These are phyloP conservation scores for Trametes villosa DNA, from an alignment of 768 basidiomycete species.

Conservation along the genomic window DNA sequence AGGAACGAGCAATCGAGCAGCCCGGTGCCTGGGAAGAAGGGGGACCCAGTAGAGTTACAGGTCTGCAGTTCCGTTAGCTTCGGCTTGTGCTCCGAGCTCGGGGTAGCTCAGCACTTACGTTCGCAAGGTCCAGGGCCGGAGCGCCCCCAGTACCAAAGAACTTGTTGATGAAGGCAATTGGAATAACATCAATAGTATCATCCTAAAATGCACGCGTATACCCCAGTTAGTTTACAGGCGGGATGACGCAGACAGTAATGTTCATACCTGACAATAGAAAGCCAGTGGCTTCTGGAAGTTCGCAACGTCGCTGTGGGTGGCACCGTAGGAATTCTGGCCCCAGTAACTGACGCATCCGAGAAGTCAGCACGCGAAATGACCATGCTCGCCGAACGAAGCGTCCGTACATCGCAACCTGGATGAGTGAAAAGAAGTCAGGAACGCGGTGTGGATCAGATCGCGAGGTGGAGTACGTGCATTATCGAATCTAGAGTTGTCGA, in stretches of 20 bases:
- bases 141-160: slow-evolving; percentile 67
- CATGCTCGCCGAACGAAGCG: slow-evolving; percentile 7
- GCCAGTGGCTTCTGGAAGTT: slow-evolving; percentile 65
- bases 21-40: slow-evolving; percentile 47
- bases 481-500: slow-evolving; percentile 62
- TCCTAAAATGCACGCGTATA: slow-evolving; percentile 44
- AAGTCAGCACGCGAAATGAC: slow-evolving; percentile 5
- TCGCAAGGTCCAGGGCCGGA: slow-evolving; percentile 71
- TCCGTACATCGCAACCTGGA: slow-evolving; percentile 59
- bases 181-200: slow-evolving; percentile 68
- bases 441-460: slow-evolving; percentile 1
- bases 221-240: neutral
- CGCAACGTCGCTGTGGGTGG: slow-evolving; percentile 51
- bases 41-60: slow-evolving; percentile 45
- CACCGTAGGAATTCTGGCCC: slow-evolving; percentile 80
- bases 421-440: neutral
- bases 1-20: slow-evolving; percentile 45
- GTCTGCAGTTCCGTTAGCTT: slow-evolving; percentile 35
- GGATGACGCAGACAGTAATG: neutral
- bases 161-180: slow-evolving; percentile 67
- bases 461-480: slow-evolving; percentile 50
- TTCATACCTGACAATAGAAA: slow-evolving; percentile 64
- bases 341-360: slow-evolving; percentile 52
- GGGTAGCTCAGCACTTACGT: slow-evolving; percentile 43
- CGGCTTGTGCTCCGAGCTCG: neutral